A percentile compares a stretch with the other conserved stretches of the same genome.
These are phyloP conservation scores for Dothideomycetes sp. DNA, from an alignment of 2,329 filamentous ascomycete species.

Conservation along the genomic window DNA sequence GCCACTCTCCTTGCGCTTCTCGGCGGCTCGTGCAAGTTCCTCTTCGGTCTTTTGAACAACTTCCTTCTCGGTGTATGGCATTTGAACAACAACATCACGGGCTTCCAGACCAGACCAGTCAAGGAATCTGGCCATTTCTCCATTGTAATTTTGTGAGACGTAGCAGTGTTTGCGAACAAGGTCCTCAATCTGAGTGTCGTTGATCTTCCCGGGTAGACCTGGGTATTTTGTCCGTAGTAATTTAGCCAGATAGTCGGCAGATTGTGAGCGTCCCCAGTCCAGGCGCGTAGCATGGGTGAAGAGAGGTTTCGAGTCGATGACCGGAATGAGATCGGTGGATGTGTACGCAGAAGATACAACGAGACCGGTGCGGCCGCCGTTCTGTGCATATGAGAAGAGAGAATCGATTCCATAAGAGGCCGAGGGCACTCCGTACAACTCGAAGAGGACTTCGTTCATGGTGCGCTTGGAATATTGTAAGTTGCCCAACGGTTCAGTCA, in stretches of 20 bases:
- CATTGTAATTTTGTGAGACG: constrained; percentile 72
- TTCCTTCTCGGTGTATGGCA: constrained; percentile 86
- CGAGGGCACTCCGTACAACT: constrained; percentile 85
- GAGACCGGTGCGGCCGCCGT: constrained; percentile 76
- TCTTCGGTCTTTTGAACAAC: constrained; percentile 88
- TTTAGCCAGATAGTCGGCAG: constrained; percentile 83
- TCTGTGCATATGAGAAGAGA: constrained; percentile 90
- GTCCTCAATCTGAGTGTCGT: constrained; percentile 75
- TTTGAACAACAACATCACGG: constrained; percentile 79
- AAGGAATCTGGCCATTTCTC: constrained; percentile 65
- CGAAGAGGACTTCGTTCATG: constrained; percentile 96
- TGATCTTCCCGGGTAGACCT: constrained; percentile 76
- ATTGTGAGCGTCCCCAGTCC: constrained; percentile 91
- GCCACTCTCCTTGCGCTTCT: constrained; percentile 91
- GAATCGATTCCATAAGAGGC: constrained; percentile 93
- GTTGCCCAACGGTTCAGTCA: constrained; percentile 94
- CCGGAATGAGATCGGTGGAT: constrained; percentile 89
- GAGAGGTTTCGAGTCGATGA: constrained; percentile 76
- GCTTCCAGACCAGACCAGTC: constrained; percentile 92
- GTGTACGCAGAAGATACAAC: constrained; percentile 89
- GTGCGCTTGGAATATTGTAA: constrained; percentile 67
- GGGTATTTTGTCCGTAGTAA: constrained; percentile 88
- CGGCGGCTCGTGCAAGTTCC: constrained; percentile 79
- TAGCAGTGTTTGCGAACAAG: constrained; percentile 87
- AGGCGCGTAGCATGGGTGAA: constrained; percentile 77